These are phyloP conservation scores for Diplogelasinospora grovesii DNA, from an alignment of 495 filamentous ascomycete species.

Conservation along the genomic window DNA sequence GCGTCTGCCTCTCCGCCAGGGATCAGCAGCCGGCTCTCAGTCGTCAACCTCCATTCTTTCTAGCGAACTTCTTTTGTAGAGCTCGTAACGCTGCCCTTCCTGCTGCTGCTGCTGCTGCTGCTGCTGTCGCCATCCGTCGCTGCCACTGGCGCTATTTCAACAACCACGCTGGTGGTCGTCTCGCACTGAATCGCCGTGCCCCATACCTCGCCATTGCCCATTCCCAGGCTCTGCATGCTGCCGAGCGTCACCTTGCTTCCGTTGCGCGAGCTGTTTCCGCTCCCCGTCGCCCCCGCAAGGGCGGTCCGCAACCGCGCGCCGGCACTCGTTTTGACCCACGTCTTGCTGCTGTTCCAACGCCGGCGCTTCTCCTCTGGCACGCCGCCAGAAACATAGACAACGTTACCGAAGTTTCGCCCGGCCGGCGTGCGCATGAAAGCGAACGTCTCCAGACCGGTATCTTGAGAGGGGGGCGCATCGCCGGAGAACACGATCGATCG, in stretches of 20 bases:
- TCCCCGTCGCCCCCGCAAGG: too few species aligned
- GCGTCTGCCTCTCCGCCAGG: too few species aligned
- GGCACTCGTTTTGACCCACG: conserved; percentile 9
- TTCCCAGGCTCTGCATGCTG: conserved; percentile 24
- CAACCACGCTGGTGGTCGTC: conserved; percentile 33
- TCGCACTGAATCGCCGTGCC: conserved; percentile 38
- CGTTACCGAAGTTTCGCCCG: conserved; percentile 31
- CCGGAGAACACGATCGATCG: conserved; percentile 44
- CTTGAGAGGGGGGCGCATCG: conserved; percentile 31
- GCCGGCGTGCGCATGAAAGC: conserved; percentile 38
- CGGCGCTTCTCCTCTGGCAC: conserved; percentile 11
- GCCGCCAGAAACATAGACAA: conserved; percentile 30
- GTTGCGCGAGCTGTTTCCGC: conserved; percentile 14
- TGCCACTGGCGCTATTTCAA: too few species aligned
- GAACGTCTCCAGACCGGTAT: conserved; percentile 42
- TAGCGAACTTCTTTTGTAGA: too few species aligned
- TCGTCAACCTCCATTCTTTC: too few species aligned
- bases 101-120: too few species aligned
- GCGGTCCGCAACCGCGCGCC: conserved; percentile 10
- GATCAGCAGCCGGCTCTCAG: too few species aligned
- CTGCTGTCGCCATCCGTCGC: too few species aligned
- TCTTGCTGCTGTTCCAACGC: conserved; percentile 16
- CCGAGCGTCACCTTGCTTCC: conserved; percentile 17
- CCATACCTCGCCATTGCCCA: conserved; percentile 18
- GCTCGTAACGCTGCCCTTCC: conserved; percentile 7